Conservation (phyloP, 2,329 filamentous ascomycete species). For the Fusarium luffae region DNA sequence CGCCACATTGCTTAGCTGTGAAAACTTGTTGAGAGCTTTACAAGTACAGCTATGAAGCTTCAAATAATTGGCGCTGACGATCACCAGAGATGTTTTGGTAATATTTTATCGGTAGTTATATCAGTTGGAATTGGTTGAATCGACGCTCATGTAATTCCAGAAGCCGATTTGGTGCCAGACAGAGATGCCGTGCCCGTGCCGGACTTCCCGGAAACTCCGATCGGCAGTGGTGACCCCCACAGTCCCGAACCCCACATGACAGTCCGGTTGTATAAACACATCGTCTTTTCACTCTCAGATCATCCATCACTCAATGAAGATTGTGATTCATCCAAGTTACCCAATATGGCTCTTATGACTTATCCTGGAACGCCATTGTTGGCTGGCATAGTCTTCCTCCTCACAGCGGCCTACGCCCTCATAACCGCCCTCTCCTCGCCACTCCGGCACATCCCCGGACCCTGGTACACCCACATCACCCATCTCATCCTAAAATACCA, state of each 20-base stretch:
- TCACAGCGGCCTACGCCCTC: not conserved
- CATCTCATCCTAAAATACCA: slow-evolving; percentile 7
- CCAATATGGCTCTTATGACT: no score
- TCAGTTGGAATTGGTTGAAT: fast-evolving
- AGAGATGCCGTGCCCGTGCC: not conserved
- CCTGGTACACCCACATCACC: slow-evolving; percentile 22
- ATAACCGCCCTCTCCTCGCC: not conserved
- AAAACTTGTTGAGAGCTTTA: fast-evolving
- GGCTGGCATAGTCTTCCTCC: not conserved
- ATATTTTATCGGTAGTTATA: no score
- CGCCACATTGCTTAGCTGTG: no score
- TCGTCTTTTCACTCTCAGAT: no score
- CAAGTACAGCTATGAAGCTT: no score
- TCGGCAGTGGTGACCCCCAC: not conserved
- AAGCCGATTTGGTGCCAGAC: not conserved
- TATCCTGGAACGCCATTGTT: not conserved
- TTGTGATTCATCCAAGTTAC: no score
- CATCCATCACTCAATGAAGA: no score
- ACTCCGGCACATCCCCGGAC: slow-evolving; percentile 6
- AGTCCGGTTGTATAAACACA: not conserved
- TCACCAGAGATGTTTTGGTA: no score
- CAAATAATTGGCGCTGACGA: fast-evolving
- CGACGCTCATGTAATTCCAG: no score
- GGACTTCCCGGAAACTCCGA: not conserved
- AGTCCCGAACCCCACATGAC: not conserved